phyloP scores from a whole-genome alignment of 202 grass and related monocot genomes.

The Eragrostis tef region DNA sequence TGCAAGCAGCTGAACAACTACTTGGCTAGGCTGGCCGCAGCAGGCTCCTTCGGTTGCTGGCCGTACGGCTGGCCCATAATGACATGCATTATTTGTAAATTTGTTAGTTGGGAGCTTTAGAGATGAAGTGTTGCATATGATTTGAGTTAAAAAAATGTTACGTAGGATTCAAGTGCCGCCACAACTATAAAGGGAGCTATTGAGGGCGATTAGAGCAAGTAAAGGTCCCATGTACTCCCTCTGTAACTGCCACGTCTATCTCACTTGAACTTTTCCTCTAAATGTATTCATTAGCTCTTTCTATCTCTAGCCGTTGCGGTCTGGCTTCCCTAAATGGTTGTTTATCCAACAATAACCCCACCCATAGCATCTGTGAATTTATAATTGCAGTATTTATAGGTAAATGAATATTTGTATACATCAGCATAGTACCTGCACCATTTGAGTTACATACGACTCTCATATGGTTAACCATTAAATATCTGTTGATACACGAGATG shows the following conservation, averaged over 20 bases:
- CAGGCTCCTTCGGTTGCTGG: background rate
- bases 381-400: background rate
- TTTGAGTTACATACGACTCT: background rate
- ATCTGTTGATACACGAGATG: background rate
- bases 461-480: background rate
- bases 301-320: background rate
- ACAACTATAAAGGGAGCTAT: no score
- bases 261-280: no score
- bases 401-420: background rate
- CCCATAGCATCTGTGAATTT: background rate
- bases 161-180: no score
- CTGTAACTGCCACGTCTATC: no score
- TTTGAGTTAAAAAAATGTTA: no score
- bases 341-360: background rate
- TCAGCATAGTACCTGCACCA: background rate
- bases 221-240: no score
- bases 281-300: background rate
- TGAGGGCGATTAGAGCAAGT: no score
- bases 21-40: background rate
- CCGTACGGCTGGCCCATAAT: background rate
- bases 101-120: no score
- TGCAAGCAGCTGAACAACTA: background rate
- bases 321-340: background rate
- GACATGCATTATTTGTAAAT: no score
- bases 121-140: no score